A percentile compares a stretch with the other conserved stretches of the same genome.
Evolutionary conservation across 2,329 filamentous ascomycete species (phyloP).

Genomic region (Basipetospora sp.): DNA sequence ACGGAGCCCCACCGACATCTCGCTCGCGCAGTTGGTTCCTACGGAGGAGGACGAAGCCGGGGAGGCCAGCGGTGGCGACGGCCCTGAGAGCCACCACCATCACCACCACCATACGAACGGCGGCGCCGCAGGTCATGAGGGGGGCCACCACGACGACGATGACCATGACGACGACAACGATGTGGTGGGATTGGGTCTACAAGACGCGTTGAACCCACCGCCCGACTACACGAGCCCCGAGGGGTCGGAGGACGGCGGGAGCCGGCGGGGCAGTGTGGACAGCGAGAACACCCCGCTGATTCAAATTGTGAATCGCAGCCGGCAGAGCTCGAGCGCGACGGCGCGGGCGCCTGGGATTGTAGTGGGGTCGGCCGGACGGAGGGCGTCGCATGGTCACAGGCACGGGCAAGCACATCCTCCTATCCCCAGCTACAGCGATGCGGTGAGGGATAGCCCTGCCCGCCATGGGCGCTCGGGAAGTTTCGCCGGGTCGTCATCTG

Average conservation of each 20-base stretch:
- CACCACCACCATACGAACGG: constrained; percentile 9
- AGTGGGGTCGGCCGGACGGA: constrained; percentile 7
- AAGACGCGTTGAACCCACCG: constrained; percentile 48
- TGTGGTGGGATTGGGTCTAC: constrained; percentile 30
- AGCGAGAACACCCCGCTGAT: constrained; percentile 41
- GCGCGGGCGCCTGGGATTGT: neutral
- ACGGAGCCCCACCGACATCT: constrained; percentile 89
- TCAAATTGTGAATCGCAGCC: constrained; percentile 33
- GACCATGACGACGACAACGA: constrained; percentile 14
- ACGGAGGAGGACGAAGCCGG: constrained; percentile 54
- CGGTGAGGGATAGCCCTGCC: constrained; percentile 29
- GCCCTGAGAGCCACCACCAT: too few species aligned
- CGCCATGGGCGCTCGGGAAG: neutral
- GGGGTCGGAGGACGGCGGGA: constrained; percentile 39
- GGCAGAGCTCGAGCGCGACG: constrained; percentile 34
- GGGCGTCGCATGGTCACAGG: neutral
- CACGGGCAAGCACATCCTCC: constrained; percentile 36
- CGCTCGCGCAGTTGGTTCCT: constrained; percentile 68
- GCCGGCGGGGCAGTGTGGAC: constrained; percentile 40
- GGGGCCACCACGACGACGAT: neutral
- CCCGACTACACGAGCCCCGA: constrained; percentile 57
- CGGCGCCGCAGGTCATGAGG: constrained; percentile 19
- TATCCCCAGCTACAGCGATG: constrained; percentile 72
- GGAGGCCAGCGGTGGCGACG: constrained; percentile 18
- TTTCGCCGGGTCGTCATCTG: too few species aligned